Evolutionary conservation across 2,329 filamentous ascomycete genomes (phyloP), one percentile per base, ranked within the genome.

Genomic region (Remersonia thermophila): DNA sequence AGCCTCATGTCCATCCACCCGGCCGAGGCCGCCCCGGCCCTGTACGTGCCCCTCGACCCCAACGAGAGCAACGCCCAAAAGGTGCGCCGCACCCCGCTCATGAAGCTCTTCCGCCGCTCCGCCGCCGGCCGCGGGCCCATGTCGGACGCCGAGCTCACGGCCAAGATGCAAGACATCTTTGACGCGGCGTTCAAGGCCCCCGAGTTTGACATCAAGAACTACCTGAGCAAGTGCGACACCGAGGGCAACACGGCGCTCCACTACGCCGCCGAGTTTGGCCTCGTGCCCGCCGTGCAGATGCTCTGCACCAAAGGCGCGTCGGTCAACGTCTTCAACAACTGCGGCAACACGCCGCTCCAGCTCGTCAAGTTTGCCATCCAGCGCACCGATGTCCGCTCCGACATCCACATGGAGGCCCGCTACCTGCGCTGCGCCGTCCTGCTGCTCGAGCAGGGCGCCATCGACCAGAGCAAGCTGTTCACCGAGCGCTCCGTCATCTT

Each of bases 311-410:
- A 46, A 28, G 43, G 40, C 16, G 44, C 43, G 7, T 35, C 38
- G 14, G 46, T 50, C 35, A 50, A 49, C 36, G 45, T 45, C 5
- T 49, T 50, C 36, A 50, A 50, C 41, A 50, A 50, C 40, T 50
- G 48, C 38, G 48, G 48, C 39, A 50, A 50, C 39, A 50, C 48
- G 14, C 47, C 48, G 12, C 41, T 50, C 27, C 48, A 50, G 38
- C 47, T 50, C 3, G 40, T 50, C 35, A 50, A 50, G 35, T 50
- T 48, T 32, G 48, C 47, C 36, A 50, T 50, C 15, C 48, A 50
- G 30, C 44, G 48, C 4, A 50, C 48, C 27, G 48, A 50, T 27
- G 48, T 50, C 11, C 39, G 45, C n/a, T 47, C 47, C n/a, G 48
- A 50, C 30, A 47, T 50, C 17, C 47, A 50, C 44, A 50, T 50